Evolutionary conservation across 768 basidiomycete species (phyloP).

Genomic region (Calocybe indica): DNA sequence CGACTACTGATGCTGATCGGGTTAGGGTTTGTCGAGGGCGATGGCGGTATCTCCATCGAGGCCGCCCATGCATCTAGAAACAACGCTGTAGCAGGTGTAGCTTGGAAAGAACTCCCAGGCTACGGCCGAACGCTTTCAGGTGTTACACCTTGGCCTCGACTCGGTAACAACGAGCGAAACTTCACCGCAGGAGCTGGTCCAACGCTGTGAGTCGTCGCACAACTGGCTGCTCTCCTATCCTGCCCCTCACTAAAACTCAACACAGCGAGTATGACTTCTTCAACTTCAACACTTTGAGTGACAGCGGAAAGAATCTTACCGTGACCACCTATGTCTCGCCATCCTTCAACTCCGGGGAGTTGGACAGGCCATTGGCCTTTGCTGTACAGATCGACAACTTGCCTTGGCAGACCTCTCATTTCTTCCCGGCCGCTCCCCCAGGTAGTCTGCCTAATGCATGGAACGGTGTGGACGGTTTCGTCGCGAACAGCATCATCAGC

Average conservation of each 20-base stretch:
- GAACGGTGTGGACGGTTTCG: constrained; percentile 45
- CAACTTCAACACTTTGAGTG: constrained; percentile 44
- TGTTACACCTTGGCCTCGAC: constrained; percentile 52
- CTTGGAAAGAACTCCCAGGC: constrained; percentile 55
- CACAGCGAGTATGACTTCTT: constrained; percentile 60
- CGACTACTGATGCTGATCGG: background rate
- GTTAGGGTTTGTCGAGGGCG: constrained; percentile 56
- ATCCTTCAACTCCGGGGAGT: constrained; percentile 45
- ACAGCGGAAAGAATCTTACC: constrained; percentile 25
- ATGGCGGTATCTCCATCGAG: constrained; percentile 61
- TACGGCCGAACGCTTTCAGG: constrained; percentile 57
- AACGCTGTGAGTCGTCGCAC: constrained; percentile 34
- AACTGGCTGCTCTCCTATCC: background rate
- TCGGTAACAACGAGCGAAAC: constrained; percentile 41
- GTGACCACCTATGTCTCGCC: constrained; percentile 45
- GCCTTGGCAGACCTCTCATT: constrained; percentile 34
- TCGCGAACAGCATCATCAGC: constrained; percentile 43
- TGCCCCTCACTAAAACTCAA: background rate
- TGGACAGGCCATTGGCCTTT: constrained; percentile 42
- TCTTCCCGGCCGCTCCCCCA: constrained; percentile 39
- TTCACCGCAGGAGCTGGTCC: constrained; percentile 63
- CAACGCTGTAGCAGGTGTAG: constrained; percentile 40
- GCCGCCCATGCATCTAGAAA: constrained; percentile 52
- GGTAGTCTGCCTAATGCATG: constrained; percentile 41
- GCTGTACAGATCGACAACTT: constrained; percentile 45